phyloP scores from a whole-genome alignment of 2,329 filamentous ascomycete genomes.

The Epichloe bromicola region DNA sequence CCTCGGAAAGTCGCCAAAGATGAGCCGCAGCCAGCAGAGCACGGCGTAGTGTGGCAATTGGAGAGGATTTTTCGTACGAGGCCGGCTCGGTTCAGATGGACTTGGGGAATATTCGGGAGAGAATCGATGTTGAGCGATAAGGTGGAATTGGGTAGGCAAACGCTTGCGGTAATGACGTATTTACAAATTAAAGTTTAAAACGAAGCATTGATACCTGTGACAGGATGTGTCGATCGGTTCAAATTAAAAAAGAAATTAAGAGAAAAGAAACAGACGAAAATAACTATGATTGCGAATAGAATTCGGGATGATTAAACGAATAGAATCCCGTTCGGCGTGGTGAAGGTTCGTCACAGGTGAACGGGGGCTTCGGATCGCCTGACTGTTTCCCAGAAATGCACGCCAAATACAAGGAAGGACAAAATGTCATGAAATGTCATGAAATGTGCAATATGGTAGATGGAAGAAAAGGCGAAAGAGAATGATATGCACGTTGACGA shows the following conservation, averaged over 20 bases:
- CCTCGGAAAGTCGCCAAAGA: not conserved
- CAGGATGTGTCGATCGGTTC: not conserved
- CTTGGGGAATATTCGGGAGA: not conserved
- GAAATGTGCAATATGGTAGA: not conserved
- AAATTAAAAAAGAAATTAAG: not conserved
- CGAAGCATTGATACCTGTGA: slow-evolving; percentile 4
- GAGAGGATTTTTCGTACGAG: not conserved
- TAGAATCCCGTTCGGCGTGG: not conserved
- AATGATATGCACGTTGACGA: not conserved
- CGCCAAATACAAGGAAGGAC: not conserved
- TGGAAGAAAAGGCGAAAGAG: not conserved
- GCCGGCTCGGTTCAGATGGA: slow-evolving; percentile 1
- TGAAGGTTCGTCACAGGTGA: not conserved
- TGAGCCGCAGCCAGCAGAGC: not conserved
- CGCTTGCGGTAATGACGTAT: not conserved
- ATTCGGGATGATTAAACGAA: not conserved
- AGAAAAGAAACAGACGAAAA: slow-evolving; percentile 5
- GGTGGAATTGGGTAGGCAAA: not conserved
- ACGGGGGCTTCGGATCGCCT: not conserved
- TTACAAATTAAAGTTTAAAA: slow-evolving; percentile 9
- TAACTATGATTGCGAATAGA: not conserved
- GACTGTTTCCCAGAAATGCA: not conserved
- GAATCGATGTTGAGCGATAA: not conserved
- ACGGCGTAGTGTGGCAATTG: not conserved
- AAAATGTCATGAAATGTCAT: not conserved